Evolutionary conservation across 139 green algal genomes (phyloP).

Genomic region (Micractinium sp.): DNA sequence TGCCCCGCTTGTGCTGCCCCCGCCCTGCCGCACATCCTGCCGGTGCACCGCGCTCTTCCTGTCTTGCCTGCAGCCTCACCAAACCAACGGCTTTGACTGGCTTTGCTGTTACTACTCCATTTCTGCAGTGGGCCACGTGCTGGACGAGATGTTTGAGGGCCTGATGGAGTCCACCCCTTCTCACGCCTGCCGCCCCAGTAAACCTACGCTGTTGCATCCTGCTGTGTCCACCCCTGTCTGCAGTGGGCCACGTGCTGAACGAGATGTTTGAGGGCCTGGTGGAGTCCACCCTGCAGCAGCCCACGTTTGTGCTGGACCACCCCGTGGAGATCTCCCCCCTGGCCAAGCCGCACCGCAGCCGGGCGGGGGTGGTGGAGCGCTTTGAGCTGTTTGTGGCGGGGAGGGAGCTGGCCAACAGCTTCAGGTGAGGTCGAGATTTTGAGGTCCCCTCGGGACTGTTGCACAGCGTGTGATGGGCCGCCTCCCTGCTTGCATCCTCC

Average conservation of each 20-base stretch:
- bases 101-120: no score
- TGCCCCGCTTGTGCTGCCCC: background rate
- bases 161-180: conserved; percentile 77
- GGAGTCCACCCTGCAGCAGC: conserved; percentile 86
- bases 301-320: conserved; percentile 97
- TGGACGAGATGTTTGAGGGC: conserved; percentile 97
- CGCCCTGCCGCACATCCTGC: background rate
- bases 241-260: conserved; percentile 79
- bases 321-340: conserved; percentile 94
- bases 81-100: no score
- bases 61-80: no score
- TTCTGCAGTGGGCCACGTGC: conserved; percentile 56
- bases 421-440: conserved; percentile 56
- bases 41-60: no score
- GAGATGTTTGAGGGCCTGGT: conserved; percentile 95
- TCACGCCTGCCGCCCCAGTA: background rate
- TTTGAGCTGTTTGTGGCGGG: conserved; percentile 98
- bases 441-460: no score
- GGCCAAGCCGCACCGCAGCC: conserved; percentile 91
- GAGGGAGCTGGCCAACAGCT: conserved; percentile 96
- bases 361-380: conserved; percentile 87
- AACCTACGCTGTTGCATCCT: no score
- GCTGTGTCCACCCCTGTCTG: background rate
- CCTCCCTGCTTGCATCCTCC: background rate
- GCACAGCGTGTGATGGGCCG: no score